Percentiles rank a stretch among this genome's conserved stretches.
Conservation (phyloP, 2,329 filamentous ascomycete species). For the Colletotrichum plurivorum region DNA sequence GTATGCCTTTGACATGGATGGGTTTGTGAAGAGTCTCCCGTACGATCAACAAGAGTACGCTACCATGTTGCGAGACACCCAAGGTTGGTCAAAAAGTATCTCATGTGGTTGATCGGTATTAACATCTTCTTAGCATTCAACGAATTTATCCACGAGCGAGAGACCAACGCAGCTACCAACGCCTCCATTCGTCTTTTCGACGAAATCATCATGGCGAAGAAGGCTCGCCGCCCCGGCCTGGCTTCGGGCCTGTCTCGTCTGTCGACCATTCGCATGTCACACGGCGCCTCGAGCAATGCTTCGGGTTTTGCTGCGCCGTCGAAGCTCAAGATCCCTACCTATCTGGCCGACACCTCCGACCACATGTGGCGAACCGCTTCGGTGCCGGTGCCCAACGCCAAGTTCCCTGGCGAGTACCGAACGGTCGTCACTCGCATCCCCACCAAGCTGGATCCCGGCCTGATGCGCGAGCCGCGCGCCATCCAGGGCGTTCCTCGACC, state of each 20-base stretch:
- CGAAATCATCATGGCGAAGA: constrained; percentile 86
- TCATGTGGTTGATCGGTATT: constrained; percentile 32
- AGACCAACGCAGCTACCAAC: constrained; percentile 73
- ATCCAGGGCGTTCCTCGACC: constrained; percentile 87
- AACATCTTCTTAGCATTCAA: constrained; percentile 68
- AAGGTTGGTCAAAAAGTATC: constrained; percentile 61
- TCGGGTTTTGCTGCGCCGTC: constrained; percentile 54
- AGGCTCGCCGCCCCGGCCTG: constrained; percentile 73
- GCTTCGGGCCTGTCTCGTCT: constrained; percentile 75
- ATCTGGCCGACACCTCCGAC: constrained; percentile 80
- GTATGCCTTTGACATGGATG: constrained; percentile 76
- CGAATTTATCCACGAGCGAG: constrained; percentile 87
- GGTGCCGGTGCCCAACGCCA: constrained; percentile 71
- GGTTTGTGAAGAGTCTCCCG: constrained; percentile 75
- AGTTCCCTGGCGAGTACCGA: constrained; percentile 75
- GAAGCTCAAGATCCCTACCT: constrained; percentile 65
- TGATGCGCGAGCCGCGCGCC: constrained; percentile 93
- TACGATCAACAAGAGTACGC: constrained; percentile 77
- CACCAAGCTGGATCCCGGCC: constrained; percentile 83
- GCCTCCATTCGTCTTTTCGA: constrained; percentile 83
- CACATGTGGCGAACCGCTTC: constrained; percentile 83
- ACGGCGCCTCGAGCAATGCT: constrained; percentile 62
- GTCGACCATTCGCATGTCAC: constrained; percentile 71
- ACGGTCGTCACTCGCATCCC: constrained; percentile 77
- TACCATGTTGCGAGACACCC: constrained; percentile 75